phyloP scores from a whole-genome alignment of 2,329 filamentous ascomycete species.

The Fusarium anguioides region DNA sequence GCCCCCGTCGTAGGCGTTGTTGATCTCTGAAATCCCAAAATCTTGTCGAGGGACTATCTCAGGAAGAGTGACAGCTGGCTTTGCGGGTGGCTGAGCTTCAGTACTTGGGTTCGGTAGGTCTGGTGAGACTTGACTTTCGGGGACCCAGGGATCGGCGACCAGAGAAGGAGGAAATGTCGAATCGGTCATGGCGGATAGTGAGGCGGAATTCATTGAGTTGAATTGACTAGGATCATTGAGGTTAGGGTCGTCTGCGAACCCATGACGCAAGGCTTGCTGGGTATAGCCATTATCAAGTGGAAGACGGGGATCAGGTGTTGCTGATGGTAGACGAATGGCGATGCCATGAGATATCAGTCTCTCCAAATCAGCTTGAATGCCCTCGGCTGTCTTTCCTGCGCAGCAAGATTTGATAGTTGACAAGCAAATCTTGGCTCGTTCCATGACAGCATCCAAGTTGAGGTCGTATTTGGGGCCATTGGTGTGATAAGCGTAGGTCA shows the following conservation, averaged over 20 bases:
- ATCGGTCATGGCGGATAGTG: conserved; percentile 43
- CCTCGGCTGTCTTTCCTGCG: conserved; percentile 61
- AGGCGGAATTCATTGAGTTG: conserved; percentile 22
- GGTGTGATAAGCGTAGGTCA: conserved; percentile 63
- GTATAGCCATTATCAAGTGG: conserved; percentile 38
- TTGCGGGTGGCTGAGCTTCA: conserved; percentile 28
- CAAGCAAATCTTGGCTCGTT: conserved; percentile 63
- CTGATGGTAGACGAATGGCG: conserved; percentile 38
- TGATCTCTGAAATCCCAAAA: conserved; percentile 56
- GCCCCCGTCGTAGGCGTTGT: conserved; percentile 62
- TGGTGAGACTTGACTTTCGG: conserved; percentile 45
- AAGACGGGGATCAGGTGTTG: conserved; percentile 34
- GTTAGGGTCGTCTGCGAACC: conserved; percentile 46
- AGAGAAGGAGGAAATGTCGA: conserved; percentile 49
- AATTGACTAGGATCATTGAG: conserved; percentile 41
- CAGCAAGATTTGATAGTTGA: conserved; percentile 63
- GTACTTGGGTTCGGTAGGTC: conserved; percentile 36
- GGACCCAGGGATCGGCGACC: conserved; percentile 46
- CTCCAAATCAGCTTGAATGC: conserved; percentile 61
- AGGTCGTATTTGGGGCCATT: conserved; percentile 57
- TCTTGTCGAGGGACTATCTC: conserved; percentile 41
- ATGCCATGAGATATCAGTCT: conserved; percentile 61
- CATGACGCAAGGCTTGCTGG: conserved; percentile 38
- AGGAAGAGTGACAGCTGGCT: conserved; percentile 30
- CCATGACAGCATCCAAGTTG: conserved; percentile 58